A percentile compares a stretch with the other conserved stretches of the same genome.
phyloP scores from a whole-genome alignment of 768 basidiomycete genomes.

The Leccinellum rugosiceps region DNA sequence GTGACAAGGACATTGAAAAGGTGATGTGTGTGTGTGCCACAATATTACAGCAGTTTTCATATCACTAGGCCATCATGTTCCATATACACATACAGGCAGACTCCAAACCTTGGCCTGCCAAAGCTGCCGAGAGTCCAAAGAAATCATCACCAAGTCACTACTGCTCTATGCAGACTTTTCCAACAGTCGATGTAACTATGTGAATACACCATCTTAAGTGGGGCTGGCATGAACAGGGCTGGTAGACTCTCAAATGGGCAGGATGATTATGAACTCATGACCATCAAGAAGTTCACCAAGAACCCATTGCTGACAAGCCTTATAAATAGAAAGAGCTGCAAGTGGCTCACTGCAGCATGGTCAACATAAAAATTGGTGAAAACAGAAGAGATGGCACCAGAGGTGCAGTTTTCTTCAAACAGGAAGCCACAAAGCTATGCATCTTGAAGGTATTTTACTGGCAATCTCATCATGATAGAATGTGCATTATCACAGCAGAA shows the following conservation, averaged over 20 bases:
- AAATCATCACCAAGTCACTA: background rate
- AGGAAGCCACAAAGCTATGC: background rate
- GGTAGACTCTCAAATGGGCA: background rate
- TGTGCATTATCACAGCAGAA: background rate
- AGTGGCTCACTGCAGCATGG: background rate
- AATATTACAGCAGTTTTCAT: background rate
- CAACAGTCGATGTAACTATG: background rate
- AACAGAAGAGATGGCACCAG: slow-evolving; percentile 1
- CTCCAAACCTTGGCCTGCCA: background rate
- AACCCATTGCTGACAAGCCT: background rate
- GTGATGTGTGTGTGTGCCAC: too few species aligned
- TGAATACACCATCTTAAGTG: background rate
- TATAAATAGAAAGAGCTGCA: background rate
- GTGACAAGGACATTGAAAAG: too few species aligned
- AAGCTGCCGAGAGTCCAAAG: background rate
- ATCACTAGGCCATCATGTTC: background rate
- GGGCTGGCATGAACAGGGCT: background rate
- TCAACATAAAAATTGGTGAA: background rate
- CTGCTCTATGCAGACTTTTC: too few species aligned
- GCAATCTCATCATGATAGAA: background rate
- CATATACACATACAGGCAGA: background rate
- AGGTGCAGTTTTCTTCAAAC: slow-evolving; percentile 3
- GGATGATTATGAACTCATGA: background rate
- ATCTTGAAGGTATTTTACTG: background rate
- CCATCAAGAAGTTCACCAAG: slow-evolving; percentile 1